Conservation (phyloP, 345 rosid species). For the Syzygium aromaticum region DNA sequence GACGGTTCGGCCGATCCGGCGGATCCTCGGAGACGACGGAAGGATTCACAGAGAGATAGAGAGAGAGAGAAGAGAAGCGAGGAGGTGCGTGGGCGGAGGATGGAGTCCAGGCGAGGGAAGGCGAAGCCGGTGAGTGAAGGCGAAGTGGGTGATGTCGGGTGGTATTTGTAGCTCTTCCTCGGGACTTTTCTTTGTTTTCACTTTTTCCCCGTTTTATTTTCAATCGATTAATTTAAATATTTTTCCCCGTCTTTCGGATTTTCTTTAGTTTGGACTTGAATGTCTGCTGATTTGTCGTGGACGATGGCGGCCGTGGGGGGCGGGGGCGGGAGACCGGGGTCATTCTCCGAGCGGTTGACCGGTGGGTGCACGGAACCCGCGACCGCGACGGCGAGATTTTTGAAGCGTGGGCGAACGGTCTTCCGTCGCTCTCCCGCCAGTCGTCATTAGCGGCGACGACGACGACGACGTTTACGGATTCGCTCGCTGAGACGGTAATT, state of each 20-base stretch:
- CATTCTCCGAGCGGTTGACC: background rate
- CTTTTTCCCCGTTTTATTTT: fast-evolving
- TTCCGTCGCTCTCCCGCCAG: background rate
- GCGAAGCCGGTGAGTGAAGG: background rate
- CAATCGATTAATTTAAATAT: background rate
- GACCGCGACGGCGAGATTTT: background rate
- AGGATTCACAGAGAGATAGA: background rate
- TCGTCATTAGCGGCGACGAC: background rate
- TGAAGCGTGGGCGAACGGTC: background rate
- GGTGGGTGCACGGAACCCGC: background rate
- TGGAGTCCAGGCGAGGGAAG: background rate
- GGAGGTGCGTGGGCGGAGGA: no score
- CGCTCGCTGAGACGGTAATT: no score
- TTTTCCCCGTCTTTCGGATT: background rate
- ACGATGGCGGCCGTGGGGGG: no score
- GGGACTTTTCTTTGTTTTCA: background rate
- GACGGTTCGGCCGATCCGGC: background rate
- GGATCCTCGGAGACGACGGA: background rate
- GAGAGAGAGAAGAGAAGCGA: background rate
- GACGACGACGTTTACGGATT: no score
- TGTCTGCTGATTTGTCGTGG: background rate
- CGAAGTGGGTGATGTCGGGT: background rate
- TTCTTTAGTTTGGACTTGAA: background rate
- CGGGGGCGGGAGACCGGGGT: no score
- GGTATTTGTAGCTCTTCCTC: background rate